Base-by-base conservation (phyloP, 305 asterid species). In the Fraxinus velutina region DNA sequence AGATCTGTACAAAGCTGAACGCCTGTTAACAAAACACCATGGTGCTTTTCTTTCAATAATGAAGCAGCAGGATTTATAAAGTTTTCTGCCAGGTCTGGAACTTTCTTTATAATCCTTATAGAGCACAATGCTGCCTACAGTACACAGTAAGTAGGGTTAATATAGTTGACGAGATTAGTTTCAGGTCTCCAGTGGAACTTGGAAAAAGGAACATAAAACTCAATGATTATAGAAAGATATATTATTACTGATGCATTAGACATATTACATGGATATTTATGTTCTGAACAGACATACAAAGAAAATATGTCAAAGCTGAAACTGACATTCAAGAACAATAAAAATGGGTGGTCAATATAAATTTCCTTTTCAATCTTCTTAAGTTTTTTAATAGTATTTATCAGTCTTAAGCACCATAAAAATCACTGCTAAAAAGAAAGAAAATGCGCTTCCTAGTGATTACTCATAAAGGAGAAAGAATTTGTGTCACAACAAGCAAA, bases 121-220 rank as follows among this genome's bases (percentile, higher is more conserved):
- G 97, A 86, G 90, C 99, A 96, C 83, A 96, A 88, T 6, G 99
- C 98, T 86, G 99, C 99, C 99, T 96, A 83, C 86, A 90, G 86
- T 57, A 75, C 13, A 83, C 73, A 86, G 76, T 82, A 79, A 81
- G 72, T 73, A 64, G 75, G 86, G 77, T 84, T 82, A 88, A 64
- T 57, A 76, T 30, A 47, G 66, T 78, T 39, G 71, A 77, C 75
- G 66, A 12, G 29, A 17, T 32, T 13, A 29, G 81, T 60, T 83
- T 70, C 29, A 55, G 79, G 82, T 39, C 64, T 52, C 64, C 6
- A 52, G 12, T 66, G 9, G 50, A 78, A 74, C 6, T 52, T 32
- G 71, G 77, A 62, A 42, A 79, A 62, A 29, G 17, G 44, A 75
- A 79, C 68, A 29, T 60, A 78, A 78, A 37, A 75, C 70, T 36